Base-by-base conservation (phyloP, 306 rosid species). In the Luffa acutangula region DNA sequence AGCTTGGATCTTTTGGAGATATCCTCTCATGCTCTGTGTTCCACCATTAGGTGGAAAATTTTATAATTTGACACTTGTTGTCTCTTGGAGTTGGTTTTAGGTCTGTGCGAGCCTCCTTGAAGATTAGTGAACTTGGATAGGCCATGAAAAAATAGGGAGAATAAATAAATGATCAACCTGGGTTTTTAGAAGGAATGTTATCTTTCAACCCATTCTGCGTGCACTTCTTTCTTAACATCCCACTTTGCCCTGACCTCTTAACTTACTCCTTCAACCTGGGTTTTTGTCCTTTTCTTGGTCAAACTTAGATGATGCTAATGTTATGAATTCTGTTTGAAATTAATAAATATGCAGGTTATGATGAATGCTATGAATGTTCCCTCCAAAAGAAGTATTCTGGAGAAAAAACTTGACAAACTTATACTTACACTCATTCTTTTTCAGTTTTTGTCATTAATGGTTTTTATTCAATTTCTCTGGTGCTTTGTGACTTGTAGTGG, bases 281-380 rank as follows among this genome's bases (percentile, higher is more conserved):
- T 14, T 46, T 48, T 73, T 73, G 20, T 49, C 45, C 9, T 49
- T 67, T 72, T 46, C 57, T 5, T 73, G 13, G 42, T 48, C 20
- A 6, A 72, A 46, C 59, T 25, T 31, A 3, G 41, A 51, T 36
- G 14, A 2, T 75, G 48, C 17, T 11, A 7, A 17, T 56, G 39
- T 56, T 37, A 51, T 78, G 49, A 34, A 49, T 18, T 78, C 45
- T 51, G 9, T 75, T 84, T 80, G 62, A 74, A 65, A 78, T 79
- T 70, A 70, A 82, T 80, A 73, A 72, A 82, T 76, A 85, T 87
- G 85, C 87, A 95, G 97, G 98, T 95, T 83, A 95, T 92, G 98
- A 95, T 95, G 98, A 95, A 95, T 86, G 76, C 97, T 78, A 95
- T 92, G 97, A 93, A 91, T 84, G 97, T 95, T 84, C 97, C 97